phyloP scores from a whole-genome alignment of 2,329 filamentous ascomycete species.

The Ceratocystiopsis minuta region DNA sequence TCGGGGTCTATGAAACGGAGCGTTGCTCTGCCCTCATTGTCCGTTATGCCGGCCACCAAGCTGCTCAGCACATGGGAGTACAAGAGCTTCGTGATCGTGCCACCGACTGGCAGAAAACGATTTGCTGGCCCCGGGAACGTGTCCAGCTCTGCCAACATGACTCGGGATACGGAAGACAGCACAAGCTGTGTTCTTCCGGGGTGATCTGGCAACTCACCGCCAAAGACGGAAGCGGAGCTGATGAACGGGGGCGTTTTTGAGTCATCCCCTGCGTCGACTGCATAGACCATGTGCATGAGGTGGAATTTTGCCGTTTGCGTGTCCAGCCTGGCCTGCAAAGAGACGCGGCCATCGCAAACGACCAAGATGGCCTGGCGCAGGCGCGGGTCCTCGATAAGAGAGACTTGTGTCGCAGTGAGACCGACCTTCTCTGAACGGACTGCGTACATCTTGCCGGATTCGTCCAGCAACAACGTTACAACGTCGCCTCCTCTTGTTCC shows the following conservation, averaged over 20 bases:
- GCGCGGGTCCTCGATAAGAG: constrained; percentile 6
- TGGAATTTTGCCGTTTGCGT: constrained; percentile 15
- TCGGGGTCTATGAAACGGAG: constrained; percentile 39
- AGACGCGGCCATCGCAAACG: constrained; percentile 29
- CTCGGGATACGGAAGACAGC: constrained; percentile 28
- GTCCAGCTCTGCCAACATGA: constrained; percentile 36
- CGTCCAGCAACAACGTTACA: constrained; percentile 18
- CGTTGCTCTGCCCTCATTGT: constrained; percentile 23
- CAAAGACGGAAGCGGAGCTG: constrained; percentile 27
- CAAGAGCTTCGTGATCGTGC: constrained; percentile 32
- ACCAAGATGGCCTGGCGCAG: constrained; percentile 20
- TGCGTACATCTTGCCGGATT: constrained; percentile 8
- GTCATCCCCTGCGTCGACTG: constrained; percentile 29
- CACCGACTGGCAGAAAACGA: constrained; percentile 27
- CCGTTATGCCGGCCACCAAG: constrained; percentile 32
- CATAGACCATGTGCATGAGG: constrained; percentile 29
- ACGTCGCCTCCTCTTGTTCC: constrained; percentile 36
- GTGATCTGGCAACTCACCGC: constrained; percentile 20
- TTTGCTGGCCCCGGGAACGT: constrained; percentile 27
- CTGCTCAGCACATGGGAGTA: constrained; percentile 35
- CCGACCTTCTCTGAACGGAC: constrained; percentile 14
- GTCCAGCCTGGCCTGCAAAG: constrained; percentile 23
- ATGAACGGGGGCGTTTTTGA: constrained; percentile 28
- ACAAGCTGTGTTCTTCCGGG: constrained; percentile 25
- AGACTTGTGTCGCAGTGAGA: constrained; percentile 10